phyloP scores from a whole-genome alignment of 73 alveolate genomes.

The Tetrahymena malaccensis region DNA sequence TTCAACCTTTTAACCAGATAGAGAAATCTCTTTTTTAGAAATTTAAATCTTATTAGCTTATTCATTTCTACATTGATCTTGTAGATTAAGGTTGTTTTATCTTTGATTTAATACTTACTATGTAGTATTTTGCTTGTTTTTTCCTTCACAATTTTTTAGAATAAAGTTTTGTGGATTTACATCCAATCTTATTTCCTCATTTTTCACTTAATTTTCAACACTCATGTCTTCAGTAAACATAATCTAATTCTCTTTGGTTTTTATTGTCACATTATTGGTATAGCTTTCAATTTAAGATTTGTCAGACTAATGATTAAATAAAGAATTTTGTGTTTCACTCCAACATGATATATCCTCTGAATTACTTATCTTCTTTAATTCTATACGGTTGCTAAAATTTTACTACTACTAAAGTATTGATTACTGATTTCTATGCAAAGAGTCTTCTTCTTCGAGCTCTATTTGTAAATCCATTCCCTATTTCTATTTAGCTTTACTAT shows the following conservation, averaged over 20 bases:
- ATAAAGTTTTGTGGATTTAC: no score
- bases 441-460: not conserved
- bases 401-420: not conserved
- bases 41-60: no score
- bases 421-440: not conserved
- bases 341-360: not conserved
- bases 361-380: not conserved
- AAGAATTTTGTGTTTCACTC: not conserved
- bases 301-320: no score
- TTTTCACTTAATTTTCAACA: not conserved
- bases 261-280: not conserved
- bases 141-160: not conserved
- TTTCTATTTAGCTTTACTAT: no score
- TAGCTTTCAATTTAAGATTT: not conserved
- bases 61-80: no score
- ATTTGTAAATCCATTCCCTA: no score
- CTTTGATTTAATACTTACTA: not conserved
- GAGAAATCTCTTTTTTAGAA: not conserved
- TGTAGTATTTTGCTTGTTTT: no score
- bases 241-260: not conserved
- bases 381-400: not conserved
- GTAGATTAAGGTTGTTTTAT: no score
- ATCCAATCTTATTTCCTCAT: not conserved
- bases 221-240: not conserved
- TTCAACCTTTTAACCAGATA: not conserved